phyloP scores from a whole-genome alignment of 176 grass and related monocot species.

The Secale cereale region DNA sequence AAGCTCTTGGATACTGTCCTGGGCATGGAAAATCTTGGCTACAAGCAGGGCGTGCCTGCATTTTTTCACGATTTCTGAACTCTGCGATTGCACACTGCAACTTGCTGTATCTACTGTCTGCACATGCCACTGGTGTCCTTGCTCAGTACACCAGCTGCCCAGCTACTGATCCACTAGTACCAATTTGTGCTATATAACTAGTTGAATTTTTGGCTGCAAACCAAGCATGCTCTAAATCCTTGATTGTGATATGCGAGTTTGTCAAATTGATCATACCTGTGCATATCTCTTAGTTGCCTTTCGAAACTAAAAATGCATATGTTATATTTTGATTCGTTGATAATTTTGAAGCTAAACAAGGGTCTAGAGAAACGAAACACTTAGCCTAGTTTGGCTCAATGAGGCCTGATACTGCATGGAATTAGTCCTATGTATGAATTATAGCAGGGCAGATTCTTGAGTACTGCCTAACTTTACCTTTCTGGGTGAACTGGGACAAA shows the following conservation, averaged over 20 bases:
- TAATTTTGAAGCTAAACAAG: background rate
- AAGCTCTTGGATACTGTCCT: background rate
- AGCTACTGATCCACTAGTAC: background rate
- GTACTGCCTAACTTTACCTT: background rate
- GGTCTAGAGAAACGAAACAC: background rate
- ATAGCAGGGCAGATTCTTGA: background rate
- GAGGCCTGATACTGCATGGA: background rate
- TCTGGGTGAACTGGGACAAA: background rate
- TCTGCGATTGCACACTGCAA: background rate
- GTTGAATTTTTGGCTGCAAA: background rate
- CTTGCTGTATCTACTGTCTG: background rate
- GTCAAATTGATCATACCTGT: background rate
- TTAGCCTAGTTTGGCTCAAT: background rate
- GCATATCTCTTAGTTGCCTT: background rate
- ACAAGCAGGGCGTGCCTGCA: background rate
- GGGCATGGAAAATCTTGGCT: background rate
- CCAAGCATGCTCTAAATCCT: background rate
- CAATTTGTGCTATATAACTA: background rate
- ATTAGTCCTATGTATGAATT: background rate
- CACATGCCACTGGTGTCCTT: background rate
- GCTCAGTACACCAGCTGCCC: background rate
- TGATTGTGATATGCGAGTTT: background rate
- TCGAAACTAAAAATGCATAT: background rate
- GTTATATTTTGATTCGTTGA: background rate
- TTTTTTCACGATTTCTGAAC: background rate